Percentiles rank a stretch among this genome's conserved stretches.
These are phyloP conservation scores for Domatiomyces catenatus DNA, from an alignment of 2,329 filamentous ascomycete genomes.

Conservation along the genomic window DNA sequence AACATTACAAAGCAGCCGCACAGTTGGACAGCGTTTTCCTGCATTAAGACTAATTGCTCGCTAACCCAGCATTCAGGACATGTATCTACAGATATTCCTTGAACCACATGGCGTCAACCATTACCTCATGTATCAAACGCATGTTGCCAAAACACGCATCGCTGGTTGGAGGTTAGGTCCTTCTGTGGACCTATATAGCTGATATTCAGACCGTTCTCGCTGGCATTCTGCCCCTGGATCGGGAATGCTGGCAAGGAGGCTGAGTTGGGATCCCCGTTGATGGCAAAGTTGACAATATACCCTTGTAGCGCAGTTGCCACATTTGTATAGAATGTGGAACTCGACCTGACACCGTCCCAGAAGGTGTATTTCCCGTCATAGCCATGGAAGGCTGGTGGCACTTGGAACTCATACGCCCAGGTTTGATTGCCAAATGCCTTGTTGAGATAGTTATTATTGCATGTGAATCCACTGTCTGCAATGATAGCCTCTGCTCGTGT, in stretches of 20 bases:
- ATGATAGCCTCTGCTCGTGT: conserved; percentile 29
- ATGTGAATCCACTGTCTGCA: conserved; percentile 33
- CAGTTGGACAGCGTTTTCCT: too few species aligned
- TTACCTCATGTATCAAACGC: background rate
- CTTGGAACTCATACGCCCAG: conserved; percentile 38
- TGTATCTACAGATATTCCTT: too few species aligned
- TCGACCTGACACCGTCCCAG: conserved; percentile 27
- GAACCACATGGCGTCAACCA: background rate
- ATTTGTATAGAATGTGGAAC: conserved; percentile 20
- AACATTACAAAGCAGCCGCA: too few species aligned
- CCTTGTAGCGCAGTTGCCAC: conserved; percentile 24
- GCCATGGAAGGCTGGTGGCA: conserved; percentile 40
- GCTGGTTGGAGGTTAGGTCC: conserved; percentile 33
- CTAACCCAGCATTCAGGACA: too few species aligned
- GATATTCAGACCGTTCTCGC: conserved; percentile 30
- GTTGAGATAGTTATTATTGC: conserved; percentile 40
- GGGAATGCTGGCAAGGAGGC: conserved; percentile 28
- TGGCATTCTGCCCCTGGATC: conserved; percentile 31
- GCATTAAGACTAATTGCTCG: too few species aligned
- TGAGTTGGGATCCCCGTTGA: conserved; percentile 23
- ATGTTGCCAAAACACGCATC: conserved; percentile 41
- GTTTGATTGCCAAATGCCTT: conserved; percentile 35
- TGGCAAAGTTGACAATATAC: conserved; percentile 25
- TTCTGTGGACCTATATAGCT: conserved; percentile 26
- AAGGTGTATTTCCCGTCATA: conserved; percentile 39